phyloP scores from a whole-genome alignment of 305 asterid species.

The Fraxinus nigra region DNA sequence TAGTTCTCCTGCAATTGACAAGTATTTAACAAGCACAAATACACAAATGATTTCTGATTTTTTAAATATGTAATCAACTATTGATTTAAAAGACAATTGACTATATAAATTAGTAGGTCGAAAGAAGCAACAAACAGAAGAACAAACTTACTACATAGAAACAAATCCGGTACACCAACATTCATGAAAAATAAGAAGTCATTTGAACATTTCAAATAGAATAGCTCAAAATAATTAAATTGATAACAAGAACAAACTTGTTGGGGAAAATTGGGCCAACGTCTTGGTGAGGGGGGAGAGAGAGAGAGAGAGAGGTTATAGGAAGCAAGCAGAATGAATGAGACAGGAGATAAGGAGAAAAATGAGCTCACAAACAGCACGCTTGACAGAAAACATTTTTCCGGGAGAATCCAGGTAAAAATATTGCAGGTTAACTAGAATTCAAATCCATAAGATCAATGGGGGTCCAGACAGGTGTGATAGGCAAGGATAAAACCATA shows the following conservation, averaged over 20 bases:
- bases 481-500: not conserved
- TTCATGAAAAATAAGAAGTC: not conserved
- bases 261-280: not conserved
- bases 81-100: not conserved
- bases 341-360: not conserved
- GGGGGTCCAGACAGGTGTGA: not conserved
- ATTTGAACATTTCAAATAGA: not conserved
- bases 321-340: not conserved
- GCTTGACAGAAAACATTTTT: not conserved
- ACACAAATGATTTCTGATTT: not conserved
- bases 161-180: not conserved
- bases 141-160: not conserved
- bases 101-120: not conserved
- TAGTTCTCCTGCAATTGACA: constrained; percentile 80
- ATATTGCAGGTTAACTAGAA: not conserved
- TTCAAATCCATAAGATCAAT: not conserved
- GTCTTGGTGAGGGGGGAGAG: not conserved
- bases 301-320: not conserved
- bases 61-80: not conserved
- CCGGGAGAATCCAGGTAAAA: not conserved
- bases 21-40: constrained; percentile 19
- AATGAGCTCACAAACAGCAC: not conserved
- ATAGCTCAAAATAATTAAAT: not conserved
- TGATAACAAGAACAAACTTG: not conserved
- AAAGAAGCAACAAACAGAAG: not conserved